phyloP scores from a whole-genome alignment of 345 rosid genomes.

The Nasturtium officinale region DNA sequence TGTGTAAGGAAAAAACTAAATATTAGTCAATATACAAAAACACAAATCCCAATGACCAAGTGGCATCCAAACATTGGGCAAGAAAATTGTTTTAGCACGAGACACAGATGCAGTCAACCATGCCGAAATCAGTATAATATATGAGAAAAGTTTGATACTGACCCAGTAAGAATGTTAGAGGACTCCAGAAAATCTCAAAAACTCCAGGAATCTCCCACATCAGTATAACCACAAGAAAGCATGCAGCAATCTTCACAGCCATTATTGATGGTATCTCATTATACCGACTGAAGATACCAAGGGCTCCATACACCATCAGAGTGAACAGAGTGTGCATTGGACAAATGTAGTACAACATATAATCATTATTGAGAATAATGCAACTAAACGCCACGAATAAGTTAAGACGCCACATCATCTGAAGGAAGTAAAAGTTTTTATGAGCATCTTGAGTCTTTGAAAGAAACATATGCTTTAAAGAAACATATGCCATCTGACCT shows the following conservation, averaged over 20 bases:
- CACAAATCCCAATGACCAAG: background rate
- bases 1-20: constrained; percentile 3
- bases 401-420: constrained; percentile 99
- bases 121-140: constrained; percentile 1
- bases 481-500: constrained; percentile 55
- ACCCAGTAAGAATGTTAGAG: constrained; percentile 78
- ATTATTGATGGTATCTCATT: constrained; percentile 91
- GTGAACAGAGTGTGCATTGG: constrained; percentile 99
- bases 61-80: constrained; percentile 1
- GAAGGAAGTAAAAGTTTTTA: constrained; percentile 45
- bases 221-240: constrained; percentile 85
- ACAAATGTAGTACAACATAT: constrained; percentile 93
- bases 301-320: constrained; percentile 94
- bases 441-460: constrained; percentile 19
- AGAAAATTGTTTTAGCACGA: background rate
- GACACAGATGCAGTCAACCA: constrained; percentile 4
- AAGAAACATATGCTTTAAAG: constrained; percentile 6
- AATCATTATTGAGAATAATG: constrained; percentile 89
- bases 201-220: constrained; percentile 97
- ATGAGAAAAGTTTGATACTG: constrained; percentile 36
- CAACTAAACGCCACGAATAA: constrained; percentile 89
- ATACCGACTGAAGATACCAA: constrained; percentile 78
- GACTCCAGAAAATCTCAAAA: constrained; percentile 85
- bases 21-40: constrained; percentile 16
- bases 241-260: constrained; percentile 74